phyloP scores from a whole-genome alignment of 176 grass and related monocot species.

The Aegilops speltoides region DNA sequence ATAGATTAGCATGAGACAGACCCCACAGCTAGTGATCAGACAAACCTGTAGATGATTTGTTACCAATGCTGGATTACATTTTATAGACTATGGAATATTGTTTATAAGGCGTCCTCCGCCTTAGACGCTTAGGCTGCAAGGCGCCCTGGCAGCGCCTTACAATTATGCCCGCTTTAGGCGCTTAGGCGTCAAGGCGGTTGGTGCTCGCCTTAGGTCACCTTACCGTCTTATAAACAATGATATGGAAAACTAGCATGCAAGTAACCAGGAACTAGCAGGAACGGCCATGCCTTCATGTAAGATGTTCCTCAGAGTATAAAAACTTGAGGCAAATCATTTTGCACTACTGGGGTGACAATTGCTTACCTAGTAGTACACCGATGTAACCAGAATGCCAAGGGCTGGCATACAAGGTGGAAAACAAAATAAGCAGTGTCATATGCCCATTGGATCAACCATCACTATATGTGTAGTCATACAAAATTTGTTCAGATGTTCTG shows the following conservation, averaged over 20 bases:
- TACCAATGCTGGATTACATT: not conserved
- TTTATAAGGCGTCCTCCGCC: too few species aligned
- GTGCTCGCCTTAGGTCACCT: too few species aligned
- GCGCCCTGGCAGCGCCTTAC: too few species aligned
- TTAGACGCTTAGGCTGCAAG: too few species aligned
- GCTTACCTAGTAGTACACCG: not conserved
- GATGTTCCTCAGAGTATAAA: not conserved
- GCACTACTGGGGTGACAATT: not conserved
- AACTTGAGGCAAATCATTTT: conserved; percentile 8
- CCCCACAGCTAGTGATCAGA: not conserved
- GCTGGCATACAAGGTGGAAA: not conserved
- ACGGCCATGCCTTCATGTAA: not conserved
- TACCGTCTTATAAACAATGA: too few species aligned
- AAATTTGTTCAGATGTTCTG: not conserved
- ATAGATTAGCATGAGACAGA: conserved; percentile 27
- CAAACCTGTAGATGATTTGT: not conserved
- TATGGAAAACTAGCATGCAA: not conserved
- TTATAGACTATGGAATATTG: not conserved
- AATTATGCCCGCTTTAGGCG: too few species aligned
- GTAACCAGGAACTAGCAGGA: conserved; percentile 3
- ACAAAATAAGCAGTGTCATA: not conserved
- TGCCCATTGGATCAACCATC: not conserved
- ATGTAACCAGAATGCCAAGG: not conserved
- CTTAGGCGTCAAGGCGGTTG: too few species aligned
- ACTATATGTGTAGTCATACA: not conserved